phyloP scores from a whole-genome alignment of 1,284 basidiomycete genomes.

The Marasmius tenuissimus region DNA sequence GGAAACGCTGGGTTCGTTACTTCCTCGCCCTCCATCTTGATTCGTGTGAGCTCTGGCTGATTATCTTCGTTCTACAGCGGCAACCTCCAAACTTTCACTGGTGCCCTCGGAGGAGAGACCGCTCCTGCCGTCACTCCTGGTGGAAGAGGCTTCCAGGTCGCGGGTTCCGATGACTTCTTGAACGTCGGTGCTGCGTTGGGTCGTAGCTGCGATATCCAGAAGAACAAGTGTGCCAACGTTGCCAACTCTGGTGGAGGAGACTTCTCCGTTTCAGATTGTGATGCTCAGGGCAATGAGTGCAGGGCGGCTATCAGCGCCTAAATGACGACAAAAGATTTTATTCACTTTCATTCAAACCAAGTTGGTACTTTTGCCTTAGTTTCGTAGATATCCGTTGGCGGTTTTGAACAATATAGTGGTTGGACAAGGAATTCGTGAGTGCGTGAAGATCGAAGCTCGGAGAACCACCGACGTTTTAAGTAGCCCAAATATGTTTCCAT shows the following conservation, averaged over 20 bases:
- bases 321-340: too few relatives aligned
- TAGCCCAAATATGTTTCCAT: too few relatives aligned
- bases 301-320: background rate
- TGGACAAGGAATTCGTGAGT: too few relatives aligned
- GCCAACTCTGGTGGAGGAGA: constrained; percentile 34
- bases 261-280: background rate
- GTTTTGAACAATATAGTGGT: too few relatives aligned
- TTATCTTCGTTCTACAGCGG: constrained; percentile 1
- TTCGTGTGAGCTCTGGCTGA: too few relatives aligned
- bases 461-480: too few relatives aligned
- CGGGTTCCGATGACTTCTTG: constrained; percentile 47
- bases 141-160: constrained; percentile 49
- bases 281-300: background rate
- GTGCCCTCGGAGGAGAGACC: constrained; percentile 43
- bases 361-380: too few relatives aligned
- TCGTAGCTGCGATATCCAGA: constrained; percentile 49
- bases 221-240: constrained; percentile 45
- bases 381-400: too few relatives aligned
- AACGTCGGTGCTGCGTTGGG: constrained; percentile 49
- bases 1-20: background rate
- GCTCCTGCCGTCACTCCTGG: constrained; percentile 47
- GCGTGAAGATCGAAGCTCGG: too few relatives aligned
- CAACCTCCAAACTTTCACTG: constrained; percentile 62
- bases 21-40: too few relatives aligned
- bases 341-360: too few relatives aligned